A percentile compares a stretch with the other conserved stretches of the same genome.
Conservation (phyloP, 768 basidiomycete genomes). For the Macrocybe gigantea region DNA sequence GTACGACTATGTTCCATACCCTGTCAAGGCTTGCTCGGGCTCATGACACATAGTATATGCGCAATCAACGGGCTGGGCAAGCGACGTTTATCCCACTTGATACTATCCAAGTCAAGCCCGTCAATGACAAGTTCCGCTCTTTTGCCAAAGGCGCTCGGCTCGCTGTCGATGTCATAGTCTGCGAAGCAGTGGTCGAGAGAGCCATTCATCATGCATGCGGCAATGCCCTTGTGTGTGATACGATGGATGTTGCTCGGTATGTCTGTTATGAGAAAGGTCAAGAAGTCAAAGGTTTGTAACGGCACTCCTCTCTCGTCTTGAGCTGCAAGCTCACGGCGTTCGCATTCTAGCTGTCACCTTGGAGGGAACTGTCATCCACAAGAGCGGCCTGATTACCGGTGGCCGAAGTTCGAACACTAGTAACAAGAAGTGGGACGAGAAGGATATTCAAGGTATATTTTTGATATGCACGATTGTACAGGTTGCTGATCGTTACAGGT, state of each 20-base stretch:
- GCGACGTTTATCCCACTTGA: conserved; percentile 99
- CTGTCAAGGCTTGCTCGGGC: not conserved
- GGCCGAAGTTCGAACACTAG: conserved; percentile 72
- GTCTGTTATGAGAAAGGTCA: conserved; percentile 93
- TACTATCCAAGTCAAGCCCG: conserved; percentile 89
- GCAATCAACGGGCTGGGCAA: conserved; percentile 90
- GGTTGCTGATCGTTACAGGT: conserved; percentile 18
- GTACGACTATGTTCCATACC: conserved; percentile 29
- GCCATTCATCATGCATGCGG: conserved; percentile 98
- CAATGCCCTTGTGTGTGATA: conserved; percentile 91
- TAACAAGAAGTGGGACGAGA: conserved; percentile 93
- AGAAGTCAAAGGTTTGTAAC: conserved; percentile 84
- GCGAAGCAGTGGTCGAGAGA: conserved; percentile 79
- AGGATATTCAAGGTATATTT: conserved; percentile 73
- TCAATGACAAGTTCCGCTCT: conserved; percentile 91
- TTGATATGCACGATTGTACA: not conserved
- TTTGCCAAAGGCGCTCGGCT: conserved; percentile 85
- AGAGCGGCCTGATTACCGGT: conserved; percentile 96
- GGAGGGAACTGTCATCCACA: conserved; percentile 96
- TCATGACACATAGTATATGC: conserved; percentile 64
- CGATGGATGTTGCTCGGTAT: conserved; percentile 86
- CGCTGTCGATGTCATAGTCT: conserved; percentile 82
- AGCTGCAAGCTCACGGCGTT: not conserved
- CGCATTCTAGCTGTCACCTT: conserved; percentile 76
- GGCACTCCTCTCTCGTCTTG: not conserved